Conservation (phyloP, 805 yeast species). For the Phaffomyces antillensis region DNA sequence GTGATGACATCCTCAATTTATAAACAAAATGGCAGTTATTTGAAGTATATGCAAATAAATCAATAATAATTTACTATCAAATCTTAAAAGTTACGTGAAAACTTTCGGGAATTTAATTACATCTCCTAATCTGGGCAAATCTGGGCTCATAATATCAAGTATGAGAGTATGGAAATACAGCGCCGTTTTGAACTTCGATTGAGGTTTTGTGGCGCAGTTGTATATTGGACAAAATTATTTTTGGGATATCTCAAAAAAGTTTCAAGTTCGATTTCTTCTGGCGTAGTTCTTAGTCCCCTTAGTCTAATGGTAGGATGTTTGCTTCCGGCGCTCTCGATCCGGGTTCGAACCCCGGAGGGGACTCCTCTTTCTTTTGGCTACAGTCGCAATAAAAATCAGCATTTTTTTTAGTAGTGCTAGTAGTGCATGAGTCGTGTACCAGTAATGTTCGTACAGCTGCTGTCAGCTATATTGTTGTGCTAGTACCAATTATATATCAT, state of each 20-base stretch:
- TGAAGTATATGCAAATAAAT: background rate
- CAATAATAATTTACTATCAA: background rate
- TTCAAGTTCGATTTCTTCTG: no score
- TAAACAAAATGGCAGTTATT: no score
- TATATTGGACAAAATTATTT: no score
- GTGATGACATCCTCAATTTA: slow-evolving; percentile 16
- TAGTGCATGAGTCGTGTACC: no score
- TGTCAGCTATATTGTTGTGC: no score
- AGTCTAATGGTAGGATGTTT: slow-evolving; percentile 48
- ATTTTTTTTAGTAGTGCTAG: no score
- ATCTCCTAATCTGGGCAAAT: slow-evolving; percentile 13
- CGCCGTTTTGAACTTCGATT: background rate
- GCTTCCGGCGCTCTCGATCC: slow-evolving; percentile 48
- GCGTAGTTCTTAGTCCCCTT: slow-evolving; percentile 31
- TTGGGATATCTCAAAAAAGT: no score
- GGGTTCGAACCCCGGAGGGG: slow-evolving; percentile 51
- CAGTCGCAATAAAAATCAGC: no score
- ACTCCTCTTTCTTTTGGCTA: slow-evolving; percentile 18
- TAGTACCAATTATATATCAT: no score
- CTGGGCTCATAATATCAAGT: no score
- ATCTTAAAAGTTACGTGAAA: background rate
- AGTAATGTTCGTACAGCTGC: no score
- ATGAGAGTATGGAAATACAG: no score
- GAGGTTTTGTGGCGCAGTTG: background rate
- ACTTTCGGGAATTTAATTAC: slow-evolving; percentile 8